Evolutionary conservation across 2,329 filamentous ascomycete species (phyloP), one percentile per base, ranked within the genome.

Genomic region (Pseudogymnoascus sp.): DNA sequence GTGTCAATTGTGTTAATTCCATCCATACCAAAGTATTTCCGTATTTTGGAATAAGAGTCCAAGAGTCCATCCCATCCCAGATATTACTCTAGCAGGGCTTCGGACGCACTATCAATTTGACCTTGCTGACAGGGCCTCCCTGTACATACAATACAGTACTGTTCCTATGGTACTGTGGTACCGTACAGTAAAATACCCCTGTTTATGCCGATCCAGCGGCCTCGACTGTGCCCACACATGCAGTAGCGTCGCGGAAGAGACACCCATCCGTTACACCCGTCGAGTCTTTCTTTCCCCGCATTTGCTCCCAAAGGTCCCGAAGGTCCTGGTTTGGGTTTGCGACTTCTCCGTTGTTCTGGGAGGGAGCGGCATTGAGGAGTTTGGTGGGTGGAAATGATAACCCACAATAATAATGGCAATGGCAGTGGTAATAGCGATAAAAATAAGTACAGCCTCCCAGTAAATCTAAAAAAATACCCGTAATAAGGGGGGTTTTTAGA

Each of bases 161-260:
- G 21, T 21, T 21, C 21, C 21, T 21, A 21, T 21, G 21, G 21
- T 21, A 21, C 21, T 21, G 21, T 21, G 21, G 21, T 21, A 21
- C 21, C 21, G 40, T 27, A 27, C 10, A 42, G 39, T 6, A 13
- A 55, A 33, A 55, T 55, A 55, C 48, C 48, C 48, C 29, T 55
- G 48, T 35, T 35, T 13, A 21, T 12, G 48, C 29, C 48, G 29
- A 55, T 55, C 29, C 48, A 55, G 48, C 29, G 29, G 48, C 48
- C 48, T 55, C 48, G 48, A 55, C 48, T 55, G 10, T 35, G 48
- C 48, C 48, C 48, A 55, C 48, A 55, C 48, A 55, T 55, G 48
- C 48, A 55, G 48, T 55, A 55, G 48, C 48, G 48, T 21, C n/a
- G 48, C 48, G 29, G 48, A 55, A 55, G n/a, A 55, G 15, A 21